These are phyloP conservation scores for Neophaeococcomyces aloes DNA, from an alignment of 2,329 filamentous ascomycete genomes.

Conservation along the genomic window DNA sequence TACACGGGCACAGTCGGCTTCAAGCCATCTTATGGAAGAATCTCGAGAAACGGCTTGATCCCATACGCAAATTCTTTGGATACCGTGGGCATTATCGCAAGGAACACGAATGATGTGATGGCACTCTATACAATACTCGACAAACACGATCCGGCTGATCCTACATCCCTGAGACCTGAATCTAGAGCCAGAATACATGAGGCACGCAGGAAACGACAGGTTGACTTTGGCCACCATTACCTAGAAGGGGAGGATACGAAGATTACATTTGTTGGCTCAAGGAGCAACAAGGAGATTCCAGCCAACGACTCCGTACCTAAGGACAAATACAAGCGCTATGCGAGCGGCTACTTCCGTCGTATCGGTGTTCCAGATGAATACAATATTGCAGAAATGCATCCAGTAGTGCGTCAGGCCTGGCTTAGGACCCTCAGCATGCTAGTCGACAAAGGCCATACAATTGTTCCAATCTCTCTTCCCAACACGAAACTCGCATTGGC, in stretches of 20 bases:
- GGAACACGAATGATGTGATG: slow-evolving; percentile 42
- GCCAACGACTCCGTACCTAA: too few species aligned
- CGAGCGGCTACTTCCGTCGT: slow-evolving; percentile 24
- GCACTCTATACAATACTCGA: slow-evolving; percentile 33
- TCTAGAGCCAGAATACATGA: slow-evolving; percentile 37
- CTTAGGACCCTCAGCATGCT: slow-evolving; percentile 49
- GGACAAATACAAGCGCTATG: too few species aligned
- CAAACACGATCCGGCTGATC: slow-evolving; percentile 58
- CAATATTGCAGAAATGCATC: slow-evolving; percentile 71
- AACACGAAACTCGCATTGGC: slow-evolving; percentile 76
- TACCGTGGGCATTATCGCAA: slow-evolving; percentile 69
- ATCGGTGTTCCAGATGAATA: slow-evolving; percentile 64
- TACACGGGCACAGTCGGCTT: slow-evolving; percentile 77
- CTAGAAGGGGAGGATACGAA: neutral
- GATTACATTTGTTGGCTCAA: neutral
- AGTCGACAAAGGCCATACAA: slow-evolving; percentile 52
- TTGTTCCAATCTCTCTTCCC: slow-evolving; percentile 71
- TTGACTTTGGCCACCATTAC: neutral
- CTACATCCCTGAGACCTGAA: slow-evolving; percentile 54
- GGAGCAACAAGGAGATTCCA: neutral
- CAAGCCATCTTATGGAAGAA: slow-evolving; percentile 81
- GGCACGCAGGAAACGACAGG: slow-evolving; percentile 1
- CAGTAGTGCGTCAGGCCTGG: slow-evolving; percentile 62
- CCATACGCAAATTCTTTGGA: slow-evolving; percentile 89
- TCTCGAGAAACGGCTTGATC: slow-evolving; percentile 77